These are phyloP conservation scores for Geoglossum cookeanum DNA, from an alignment of 2,329 filamentous ascomycete species.

Conservation along the genomic window DNA sequence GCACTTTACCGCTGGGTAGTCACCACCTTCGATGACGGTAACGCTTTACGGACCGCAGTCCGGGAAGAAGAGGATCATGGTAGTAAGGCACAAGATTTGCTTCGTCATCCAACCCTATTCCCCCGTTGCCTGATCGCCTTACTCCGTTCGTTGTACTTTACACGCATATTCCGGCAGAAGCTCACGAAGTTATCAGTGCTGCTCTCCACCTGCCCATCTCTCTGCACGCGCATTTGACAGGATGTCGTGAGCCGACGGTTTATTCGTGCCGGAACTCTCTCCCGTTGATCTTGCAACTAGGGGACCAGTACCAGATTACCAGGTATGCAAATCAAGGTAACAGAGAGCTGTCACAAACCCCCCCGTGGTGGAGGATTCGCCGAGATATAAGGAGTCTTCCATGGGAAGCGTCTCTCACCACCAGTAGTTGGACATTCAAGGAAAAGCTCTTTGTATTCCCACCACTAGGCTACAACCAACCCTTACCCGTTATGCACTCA, in stretches of 20 bases:
- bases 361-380: neutral
- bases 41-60: neutral
- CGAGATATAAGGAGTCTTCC: neutral
- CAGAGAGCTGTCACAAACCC: neutral
- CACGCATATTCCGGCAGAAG: neutral
- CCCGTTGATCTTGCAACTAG: neutral
- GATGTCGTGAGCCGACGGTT: neutral
- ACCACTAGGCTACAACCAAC: neutral
- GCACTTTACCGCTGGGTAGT: neutral
- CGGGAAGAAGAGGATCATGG: neutral
- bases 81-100: neutral
- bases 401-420: neutral
- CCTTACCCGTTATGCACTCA: neutral
- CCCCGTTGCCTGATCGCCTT: neutral
- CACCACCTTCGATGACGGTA: neutral
- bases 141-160: neutral
- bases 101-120: neutral
- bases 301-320: neutral
- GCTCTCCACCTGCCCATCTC: neutral
- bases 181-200: neutral
- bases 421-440: neutral
- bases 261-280: neutral
- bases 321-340: neutral
- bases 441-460: neutral
- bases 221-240: neutral